phyloP scores from a whole-genome alignment of 2,329 filamentous ascomycete genomes.

The Pseudogymnoascus verrucosus region DNA sequence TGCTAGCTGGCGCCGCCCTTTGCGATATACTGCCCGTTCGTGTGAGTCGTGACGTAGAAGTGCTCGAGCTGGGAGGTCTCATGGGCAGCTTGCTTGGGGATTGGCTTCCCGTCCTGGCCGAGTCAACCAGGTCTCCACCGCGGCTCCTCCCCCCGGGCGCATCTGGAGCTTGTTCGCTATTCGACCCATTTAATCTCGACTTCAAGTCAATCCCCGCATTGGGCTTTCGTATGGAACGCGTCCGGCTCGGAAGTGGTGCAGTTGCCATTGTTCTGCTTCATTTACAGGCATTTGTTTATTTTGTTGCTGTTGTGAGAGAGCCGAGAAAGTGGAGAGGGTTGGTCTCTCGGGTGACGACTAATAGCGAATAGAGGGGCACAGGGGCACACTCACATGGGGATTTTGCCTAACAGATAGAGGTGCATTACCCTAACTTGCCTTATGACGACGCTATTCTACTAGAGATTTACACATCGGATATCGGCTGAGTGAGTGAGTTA shows the following conservation, averaged over 20 bases:
- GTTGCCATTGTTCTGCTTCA: constrained; percentile 3
- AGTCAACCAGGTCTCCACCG: constrained; percentile 10
- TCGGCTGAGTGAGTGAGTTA: neutral
- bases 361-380: neutral
- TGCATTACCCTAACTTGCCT: neutral
- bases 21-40: neutral
- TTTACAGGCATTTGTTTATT: neutral
- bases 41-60: neutral
- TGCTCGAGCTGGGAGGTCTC: constrained; percentile 3
- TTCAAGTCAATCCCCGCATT: constrained; percentile 8
- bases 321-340: neutral
- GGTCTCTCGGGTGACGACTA: constrained; percentile 3
- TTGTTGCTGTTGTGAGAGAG: constrained; percentile 7
- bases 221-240: constrained; percentile 20
- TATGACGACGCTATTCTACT: neutral
- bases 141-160: neutral
- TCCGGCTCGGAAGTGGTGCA: constrained; percentile 19
- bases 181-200: neutral
- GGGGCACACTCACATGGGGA: neutral
- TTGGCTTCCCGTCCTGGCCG: constrained; percentile 17
- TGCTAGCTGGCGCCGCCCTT: neutral
- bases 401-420: neutral
- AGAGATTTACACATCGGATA: neutral
- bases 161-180: constrained; percentile 7
- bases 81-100: constrained; percentile 27